These are phyloP conservation scores for Fomitopsis schrenkii DNA, from an alignment of 1,284 basidiomycete genomes.

Conservation along the genomic window DNA sequence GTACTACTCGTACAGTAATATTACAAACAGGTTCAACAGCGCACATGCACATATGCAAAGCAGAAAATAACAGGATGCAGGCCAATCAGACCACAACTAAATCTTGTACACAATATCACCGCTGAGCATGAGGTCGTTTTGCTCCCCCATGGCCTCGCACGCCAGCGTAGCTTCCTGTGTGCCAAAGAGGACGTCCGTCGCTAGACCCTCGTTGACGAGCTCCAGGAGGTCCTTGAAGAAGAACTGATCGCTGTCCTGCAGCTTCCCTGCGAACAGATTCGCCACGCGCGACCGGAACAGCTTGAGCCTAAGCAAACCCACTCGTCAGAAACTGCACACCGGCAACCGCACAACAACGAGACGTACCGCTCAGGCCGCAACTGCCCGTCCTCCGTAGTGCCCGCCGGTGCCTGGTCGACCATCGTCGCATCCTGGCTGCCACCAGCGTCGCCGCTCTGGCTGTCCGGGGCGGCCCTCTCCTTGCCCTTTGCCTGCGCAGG, in stretches of 20 bases:
- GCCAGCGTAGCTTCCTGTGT: conserved; percentile 76
- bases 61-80: neutral
- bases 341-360: neutral
- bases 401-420: conserved; percentile 40
- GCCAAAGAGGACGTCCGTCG: conserved; percentile 69
- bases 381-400: conserved; percentile 35
- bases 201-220: conserved; percentile 76
- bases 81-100: conserved; percentile 21
- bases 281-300: conserved; percentile 78
- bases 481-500: conserved; percentile 31
- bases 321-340: neutral
- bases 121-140: conserved; percentile 86
- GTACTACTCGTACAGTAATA: neutral
- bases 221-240: conserved; percentile 71
- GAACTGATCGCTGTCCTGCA: conserved; percentile 76
- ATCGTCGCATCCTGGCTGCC: conserved; percentile 65
- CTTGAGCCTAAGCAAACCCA: conserved; percentile 45
- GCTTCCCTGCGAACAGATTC: conserved; percentile 60
- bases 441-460: conserved; percentile 42
- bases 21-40: neutral
- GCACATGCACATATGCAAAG: neutral
- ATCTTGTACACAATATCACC: conserved; percentile 78
- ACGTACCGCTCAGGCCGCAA: conserved; percentile 55
- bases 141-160: conserved; percentile 76
- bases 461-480: conserved; percentile 17